Percentiles rank a stretch among this genome's conserved stretches.
Evolutionary conservation across 176 grass and related monocot genomes (phyloP).

Genomic region (Cocos nucifera): DNA sequence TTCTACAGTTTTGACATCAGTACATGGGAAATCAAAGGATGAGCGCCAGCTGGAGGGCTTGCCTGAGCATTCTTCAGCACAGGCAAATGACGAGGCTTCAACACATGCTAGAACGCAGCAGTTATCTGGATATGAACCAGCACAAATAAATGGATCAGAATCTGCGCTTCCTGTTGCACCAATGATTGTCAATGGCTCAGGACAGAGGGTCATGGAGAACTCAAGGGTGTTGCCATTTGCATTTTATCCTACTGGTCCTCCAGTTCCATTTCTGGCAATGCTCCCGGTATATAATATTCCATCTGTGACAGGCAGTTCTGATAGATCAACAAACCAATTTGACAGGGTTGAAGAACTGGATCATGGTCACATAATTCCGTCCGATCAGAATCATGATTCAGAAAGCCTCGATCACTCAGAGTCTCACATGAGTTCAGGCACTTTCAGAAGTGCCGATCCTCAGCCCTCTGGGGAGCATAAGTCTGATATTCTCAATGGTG

Average conservation of each 20-base stretch:
- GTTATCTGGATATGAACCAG: slow-evolving; percentile 38
- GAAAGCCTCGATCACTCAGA: slow-evolving; percentile 40
- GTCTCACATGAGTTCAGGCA: slow-evolving; percentile 24
- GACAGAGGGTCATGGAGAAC: slow-evolving; percentile 55
- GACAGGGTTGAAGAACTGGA: slow-evolving; percentile 42
- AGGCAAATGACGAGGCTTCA: slow-evolving; percentile 33
- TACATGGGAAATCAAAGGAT: slow-evolving; percentile 33
- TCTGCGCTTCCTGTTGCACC: slow-evolving; percentile 41
- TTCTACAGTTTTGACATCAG: slow-evolving; percentile 15
- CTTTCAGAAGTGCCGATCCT: slow-evolving; percentile 27
- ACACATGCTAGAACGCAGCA: slow-evolving; percentile 32
- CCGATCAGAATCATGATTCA: slow-evolving; percentile 33
- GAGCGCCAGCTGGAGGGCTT: slow-evolving; percentile 47
- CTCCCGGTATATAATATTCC: slow-evolving; percentile 29
- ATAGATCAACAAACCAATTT: slow-evolving; percentile 44
- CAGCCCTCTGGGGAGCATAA: slow-evolving; percentile 42
- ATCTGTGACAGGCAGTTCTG: slow-evolving; percentile 15
- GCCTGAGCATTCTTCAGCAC: slow-evolving; percentile 27
- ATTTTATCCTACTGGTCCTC: slow-evolving; percentile 65
- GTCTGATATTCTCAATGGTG: slow-evolving; percentile 74
- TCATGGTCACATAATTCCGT: slow-evolving; percentile 34
- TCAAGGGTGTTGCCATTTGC: slow-evolving; percentile 26
- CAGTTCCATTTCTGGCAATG: slow-evolving; percentile 46
- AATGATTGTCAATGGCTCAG: slow-evolving; percentile 42
- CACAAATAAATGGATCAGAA: slow-evolving; percentile 35